Evolutionary conservation across 495 filamentous ascomycete genomes (phyloP).

Genomic region (Wilcoxina mikolae): DNA sequence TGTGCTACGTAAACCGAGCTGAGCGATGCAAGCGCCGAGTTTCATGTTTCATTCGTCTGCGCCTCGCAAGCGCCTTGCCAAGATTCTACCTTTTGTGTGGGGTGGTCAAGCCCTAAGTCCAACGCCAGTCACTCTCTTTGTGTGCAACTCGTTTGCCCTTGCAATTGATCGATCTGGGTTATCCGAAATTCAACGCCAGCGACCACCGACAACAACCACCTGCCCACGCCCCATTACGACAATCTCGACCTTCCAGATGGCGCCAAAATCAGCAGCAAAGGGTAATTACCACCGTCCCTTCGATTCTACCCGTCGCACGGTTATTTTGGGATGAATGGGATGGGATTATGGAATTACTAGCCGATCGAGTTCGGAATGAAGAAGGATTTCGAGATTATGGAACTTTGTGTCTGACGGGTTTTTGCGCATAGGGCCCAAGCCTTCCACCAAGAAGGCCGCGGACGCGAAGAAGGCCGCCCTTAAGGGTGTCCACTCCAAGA

Average conservation of each 20-base stretch:
- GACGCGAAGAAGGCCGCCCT: conserved; percentile 87
- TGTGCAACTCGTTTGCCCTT: too few relatives aligned
- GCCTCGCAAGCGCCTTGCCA: too few relatives aligned
- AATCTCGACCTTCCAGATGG: conserved; percentile 19
- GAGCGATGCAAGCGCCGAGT: too few relatives aligned
- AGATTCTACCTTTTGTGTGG: not conserved
- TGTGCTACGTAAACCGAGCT: too few relatives aligned
- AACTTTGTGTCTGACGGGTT: conserved; percentile 1
- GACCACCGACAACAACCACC: conserved; percentile 11
- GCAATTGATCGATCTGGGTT: too few relatives aligned
- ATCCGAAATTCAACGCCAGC: not conserved
- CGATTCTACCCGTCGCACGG: not conserved
- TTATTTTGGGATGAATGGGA: not conserved
- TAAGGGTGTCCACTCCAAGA: conserved; percentile 64
- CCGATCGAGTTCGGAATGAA: not conserved
- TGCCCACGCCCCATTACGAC: conserved; percentile 14
- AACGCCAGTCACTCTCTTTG: not conserved
- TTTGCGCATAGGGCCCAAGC: conserved; percentile 44
- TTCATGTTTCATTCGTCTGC: not conserved
- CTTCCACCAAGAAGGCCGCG: conserved; percentile 53
- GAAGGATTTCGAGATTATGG: not conserved
- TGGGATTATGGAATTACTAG: not conserved
- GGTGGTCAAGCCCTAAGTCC: not conserved
- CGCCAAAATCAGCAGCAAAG: conserved; percentile 25
- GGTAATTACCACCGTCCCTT: conserved; percentile 16